A percentile compares a stretch with the other conserved stretches of the same genome.
Conservation (phyloP, 2,329 filamentous ascomycete species). For the Atkinsonella hypoxylon region DNA sequence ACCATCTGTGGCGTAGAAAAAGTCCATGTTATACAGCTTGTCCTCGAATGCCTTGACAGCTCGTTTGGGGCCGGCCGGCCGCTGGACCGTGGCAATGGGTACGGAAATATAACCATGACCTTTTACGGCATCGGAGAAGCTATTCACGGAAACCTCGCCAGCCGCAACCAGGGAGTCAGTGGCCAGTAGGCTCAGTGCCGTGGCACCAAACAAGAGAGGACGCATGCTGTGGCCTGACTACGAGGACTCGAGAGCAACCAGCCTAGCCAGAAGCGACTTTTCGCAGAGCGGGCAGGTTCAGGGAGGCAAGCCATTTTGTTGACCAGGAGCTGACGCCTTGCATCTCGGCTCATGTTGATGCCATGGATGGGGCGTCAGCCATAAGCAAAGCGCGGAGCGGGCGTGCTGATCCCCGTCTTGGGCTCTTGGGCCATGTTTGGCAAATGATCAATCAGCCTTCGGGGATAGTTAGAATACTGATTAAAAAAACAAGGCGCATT, state of each 20-base stretch:
- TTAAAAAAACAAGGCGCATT: background rate
- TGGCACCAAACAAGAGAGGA: constrained; percentile 4
- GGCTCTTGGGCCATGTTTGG: too few relatives aligned
- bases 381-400: background rate
- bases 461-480: background rate
- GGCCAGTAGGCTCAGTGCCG: constrained; percentile 9
- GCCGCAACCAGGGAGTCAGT: constrained; percentile 3
- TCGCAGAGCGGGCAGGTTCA: background rate
- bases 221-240: constrained; percentile 7
- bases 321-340: background rate
- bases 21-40: constrained; percentile 23
- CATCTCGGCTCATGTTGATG: background rate
- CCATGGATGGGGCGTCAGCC: background rate
- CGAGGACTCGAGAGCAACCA: background rate
- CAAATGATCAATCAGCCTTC: too few relatives aligned
- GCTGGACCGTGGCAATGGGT: constrained; percentile 21
- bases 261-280: background rate
- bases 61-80: constrained; percentile 7
- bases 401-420: too few relatives aligned
- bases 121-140: constrained; percentile 17
- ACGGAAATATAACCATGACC: constrained; percentile 27
- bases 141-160: background rate
- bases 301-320: background rate
- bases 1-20: constrained; percentile 28
- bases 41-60: constrained; percentile 17